Evolutionary conservation across 2,329 filamentous ascomycete species (phyloP).

Genomic region (Monilinia fructicola): DNA sequence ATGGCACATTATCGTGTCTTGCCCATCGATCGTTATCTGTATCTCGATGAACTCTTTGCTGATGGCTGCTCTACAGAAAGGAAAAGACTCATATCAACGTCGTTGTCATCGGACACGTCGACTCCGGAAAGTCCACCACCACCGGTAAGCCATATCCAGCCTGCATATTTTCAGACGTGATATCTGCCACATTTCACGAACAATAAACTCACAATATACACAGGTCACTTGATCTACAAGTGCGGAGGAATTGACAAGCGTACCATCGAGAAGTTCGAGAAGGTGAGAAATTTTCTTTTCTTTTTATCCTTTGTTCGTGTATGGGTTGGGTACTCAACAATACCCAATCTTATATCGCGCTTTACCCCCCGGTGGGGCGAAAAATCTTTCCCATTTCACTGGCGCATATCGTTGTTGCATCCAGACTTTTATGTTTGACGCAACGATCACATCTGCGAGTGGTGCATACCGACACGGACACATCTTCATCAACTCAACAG

Average conservation of each 20-base stretch:
- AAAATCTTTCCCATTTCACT: neutral
- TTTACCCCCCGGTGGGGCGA: conserved; percentile 19
- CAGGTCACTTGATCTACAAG: conserved; percentile 98
- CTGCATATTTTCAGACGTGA: neutral
- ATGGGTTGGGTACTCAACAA: neutral
- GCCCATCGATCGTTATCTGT: conserved; percentile 3
- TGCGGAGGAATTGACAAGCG: conserved; percentile 99
- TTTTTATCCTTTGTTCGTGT: conserved; percentile 35
- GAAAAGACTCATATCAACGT: conserved; percentile 97
- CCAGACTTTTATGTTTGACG: neutral
- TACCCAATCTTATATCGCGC: neutral
- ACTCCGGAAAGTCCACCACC: conserved; percentile 98
- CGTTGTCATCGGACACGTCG: conserved; percentile 99
- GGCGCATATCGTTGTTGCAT: conserved; percentile 7
- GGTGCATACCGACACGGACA: too few relatives aligned
- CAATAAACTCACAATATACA: conserved; percentile 42
- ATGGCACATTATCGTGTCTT: too few relatives aligned
- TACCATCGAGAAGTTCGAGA: conserved; percentile 99
- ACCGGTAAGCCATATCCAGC: conserved; percentile 62
- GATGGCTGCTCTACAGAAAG: conserved; percentile 62
- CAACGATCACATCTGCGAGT: conserved; percentile 18
- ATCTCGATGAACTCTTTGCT: conserved; percentile 32
- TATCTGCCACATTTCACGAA: conserved; percentile 14
- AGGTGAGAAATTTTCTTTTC: conserved; percentile 60
- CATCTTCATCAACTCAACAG: neutral